Evolutionary conservation across 139 green algal species (phyloP).

Genomic region (Chlorella vulgaris): DNA sequence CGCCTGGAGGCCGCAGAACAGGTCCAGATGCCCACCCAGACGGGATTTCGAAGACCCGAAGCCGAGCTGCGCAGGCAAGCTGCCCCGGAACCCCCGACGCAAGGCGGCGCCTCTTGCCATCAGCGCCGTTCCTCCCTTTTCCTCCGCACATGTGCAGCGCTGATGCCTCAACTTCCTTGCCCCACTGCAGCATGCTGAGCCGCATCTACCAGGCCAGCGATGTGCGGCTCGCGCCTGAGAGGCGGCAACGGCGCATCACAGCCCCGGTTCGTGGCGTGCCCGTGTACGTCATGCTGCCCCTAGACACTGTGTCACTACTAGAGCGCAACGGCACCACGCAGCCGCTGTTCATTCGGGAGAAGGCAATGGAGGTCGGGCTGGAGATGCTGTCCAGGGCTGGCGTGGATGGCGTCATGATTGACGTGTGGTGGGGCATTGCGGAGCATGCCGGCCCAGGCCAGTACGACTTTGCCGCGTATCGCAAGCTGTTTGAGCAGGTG

Average conservation of each 20-base stretch:
- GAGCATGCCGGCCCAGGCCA: conserved; percentile 71
- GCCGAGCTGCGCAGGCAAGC: conserved; percentile 6
- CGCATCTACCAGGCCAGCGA: conserved; percentile 35
- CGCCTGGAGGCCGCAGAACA: background rate
- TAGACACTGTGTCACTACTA: conserved; percentile 96
- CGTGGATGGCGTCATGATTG: conserved; percentile 92
- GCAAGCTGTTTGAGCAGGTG: conserved; percentile 64
- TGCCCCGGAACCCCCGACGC: background rate
- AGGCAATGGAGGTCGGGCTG: conserved; percentile 80
- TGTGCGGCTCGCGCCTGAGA: conserved; percentile 6
- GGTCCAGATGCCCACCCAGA: background rate
- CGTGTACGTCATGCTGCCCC: conserved; percentile 98
- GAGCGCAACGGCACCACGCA: conserved; percentile 57
- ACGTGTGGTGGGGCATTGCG: conserved; percentile 93
- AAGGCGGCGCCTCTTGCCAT: background rate
- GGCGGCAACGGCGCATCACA: conserved; percentile 17
- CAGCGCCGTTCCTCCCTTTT: background rate
- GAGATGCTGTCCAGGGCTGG: conserved; percentile 82
- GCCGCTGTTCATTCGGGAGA: conserved; percentile 83
- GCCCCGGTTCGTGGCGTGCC: conserved; percentile 61
- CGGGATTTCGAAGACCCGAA: background rate
- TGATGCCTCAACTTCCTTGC: no score
- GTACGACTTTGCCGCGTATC: conserved; percentile 92
- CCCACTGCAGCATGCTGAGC: conserved; percentile 20
- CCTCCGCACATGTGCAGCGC: no score